Evolutionary conservation across 129 eudicot genomes (phyloP).

Genomic region (Mikania micrantha): DNA sequence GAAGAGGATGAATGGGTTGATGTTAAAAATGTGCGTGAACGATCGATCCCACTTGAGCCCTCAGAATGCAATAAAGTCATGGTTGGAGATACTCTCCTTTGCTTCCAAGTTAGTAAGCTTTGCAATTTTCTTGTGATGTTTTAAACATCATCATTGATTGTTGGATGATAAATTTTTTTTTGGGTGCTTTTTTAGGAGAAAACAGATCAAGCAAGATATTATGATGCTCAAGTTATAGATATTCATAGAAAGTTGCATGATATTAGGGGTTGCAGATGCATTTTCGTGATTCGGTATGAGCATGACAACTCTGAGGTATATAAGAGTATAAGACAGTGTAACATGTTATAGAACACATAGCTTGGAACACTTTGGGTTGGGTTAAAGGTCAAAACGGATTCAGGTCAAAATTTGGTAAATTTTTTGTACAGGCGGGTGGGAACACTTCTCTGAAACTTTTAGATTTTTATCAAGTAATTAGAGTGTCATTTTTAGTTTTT

Average conservation of each 20-base stretch:
- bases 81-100: slow-evolving; percentile 63
- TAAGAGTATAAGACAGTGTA: slow-evolving; percentile 4
- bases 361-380: not conserved
- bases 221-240: slow-evolving; percentile 63
- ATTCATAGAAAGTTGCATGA: slow-evolving; percentile 72
- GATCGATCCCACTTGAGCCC: slow-evolving; percentile 68
- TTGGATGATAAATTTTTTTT: not conserved
- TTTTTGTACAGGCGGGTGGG: not conserved
- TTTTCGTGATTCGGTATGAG: slow-evolving; percentile 57
- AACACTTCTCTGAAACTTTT: not conserved
- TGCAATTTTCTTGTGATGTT: not conserved
- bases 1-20: slow-evolving; percentile 88
- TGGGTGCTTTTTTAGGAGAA: slow-evolving; percentile 43
- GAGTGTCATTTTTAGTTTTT: not conserved
- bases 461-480: not conserved
- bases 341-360: not conserved
- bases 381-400: not conserved
- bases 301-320: slow-evolving; percentile 68
- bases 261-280: slow-evolving; percentile 84
- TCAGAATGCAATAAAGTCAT: slow-evolving; percentile 64
- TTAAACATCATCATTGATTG: not conserved
- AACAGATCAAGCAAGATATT: slow-evolving; percentile 58
- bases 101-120: slow-evolving; percentile 64
- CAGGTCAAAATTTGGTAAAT: not conserved
- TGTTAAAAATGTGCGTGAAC: slow-evolving; percentile 55